phyloP scores from a whole-genome alignment of 2,329 filamentous ascomycete genomes.

The Venturia carpophila region DNA sequence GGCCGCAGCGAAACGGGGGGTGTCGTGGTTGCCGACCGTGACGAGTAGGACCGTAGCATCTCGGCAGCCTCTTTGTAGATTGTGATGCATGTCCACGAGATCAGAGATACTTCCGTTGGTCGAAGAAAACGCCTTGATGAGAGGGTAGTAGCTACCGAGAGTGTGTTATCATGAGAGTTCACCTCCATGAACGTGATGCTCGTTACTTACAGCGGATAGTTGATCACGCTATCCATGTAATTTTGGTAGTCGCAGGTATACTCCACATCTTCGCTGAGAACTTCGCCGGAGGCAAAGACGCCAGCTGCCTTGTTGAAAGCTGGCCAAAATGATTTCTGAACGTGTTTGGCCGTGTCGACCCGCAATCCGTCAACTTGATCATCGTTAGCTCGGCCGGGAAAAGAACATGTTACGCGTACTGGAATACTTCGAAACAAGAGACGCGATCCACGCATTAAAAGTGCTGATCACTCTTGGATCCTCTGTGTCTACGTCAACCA shows the following conservation, averaged over 20 bases:
- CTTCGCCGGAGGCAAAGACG: conserved; percentile 34
- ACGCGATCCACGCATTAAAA: conserved; percentile 35
- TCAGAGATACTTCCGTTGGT: conserved; percentile 31
- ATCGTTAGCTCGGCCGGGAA: background rate
- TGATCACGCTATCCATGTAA: conserved; percentile 31
- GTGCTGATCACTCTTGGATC: conserved; percentile 29
- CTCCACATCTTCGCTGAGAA: conserved; percentile 28
- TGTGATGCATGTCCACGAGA: conserved; percentile 29
- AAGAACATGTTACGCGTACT: background rate
- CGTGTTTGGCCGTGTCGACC: conserved; percentile 34
- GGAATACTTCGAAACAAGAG: conserved; percentile 37
- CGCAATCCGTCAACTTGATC: conserved; percentile 32
- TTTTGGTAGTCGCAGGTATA: conserved; percentile 32
- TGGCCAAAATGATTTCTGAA: conserved; percentile 31
- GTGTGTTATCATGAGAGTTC: background rate
- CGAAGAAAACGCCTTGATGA: conserved; percentile 32
- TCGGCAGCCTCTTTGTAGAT: conserved; percentile 30
- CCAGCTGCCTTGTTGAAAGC: conserved; percentile 29
- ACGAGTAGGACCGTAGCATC: conserved; percentile 33
- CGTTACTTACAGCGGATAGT: conserved; percentile 26
- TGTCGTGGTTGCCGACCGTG: conserved; percentile 38
- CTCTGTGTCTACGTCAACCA: conserved; percentile 42
- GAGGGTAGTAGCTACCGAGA: conserved; percentile 27
- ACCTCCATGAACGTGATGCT: background rate
- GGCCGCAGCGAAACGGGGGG: conserved; percentile 33